A percentile compares a stretch with the other conserved stretches of the same genome.
phyloP scores from a whole-genome alignment of 805 yeast genomes.

The Cyberlindnera mrakii region DNA sequence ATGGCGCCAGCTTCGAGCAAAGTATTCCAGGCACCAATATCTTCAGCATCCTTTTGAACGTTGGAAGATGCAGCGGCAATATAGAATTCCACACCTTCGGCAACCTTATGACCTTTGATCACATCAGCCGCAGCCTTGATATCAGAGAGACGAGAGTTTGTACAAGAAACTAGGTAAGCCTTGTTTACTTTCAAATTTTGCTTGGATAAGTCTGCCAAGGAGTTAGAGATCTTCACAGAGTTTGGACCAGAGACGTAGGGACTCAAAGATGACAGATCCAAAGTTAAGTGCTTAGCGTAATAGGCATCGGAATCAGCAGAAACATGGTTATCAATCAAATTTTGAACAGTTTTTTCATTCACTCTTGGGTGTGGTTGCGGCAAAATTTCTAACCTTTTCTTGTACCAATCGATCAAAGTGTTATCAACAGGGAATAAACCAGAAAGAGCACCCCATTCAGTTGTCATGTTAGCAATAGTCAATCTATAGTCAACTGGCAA shows the following conservation, averaged over 20 bases:
- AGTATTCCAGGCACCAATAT: slow-evolving; percentile 86
- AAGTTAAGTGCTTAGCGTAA: slow-evolving; percentile 81
- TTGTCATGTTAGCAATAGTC: slow-evolving; percentile 95
- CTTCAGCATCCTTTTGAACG: slow-evolving; percentile 90
- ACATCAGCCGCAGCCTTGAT: slow-evolving; percentile 92
- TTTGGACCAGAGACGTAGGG: slow-evolving; percentile 96
- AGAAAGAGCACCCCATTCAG: slow-evolving; percentile 98
- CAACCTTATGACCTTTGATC: slow-evolving; percentile 71
- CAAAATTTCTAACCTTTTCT: slow-evolving; percentile 46
- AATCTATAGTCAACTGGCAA: slow-evolving; percentile 77
- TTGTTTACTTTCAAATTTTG: slow-evolving; percentile 78
- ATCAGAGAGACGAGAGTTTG: slow-evolving; percentile 90
- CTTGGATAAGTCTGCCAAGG: slow-evolving; percentile 67
- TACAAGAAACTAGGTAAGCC: slow-evolving; percentile 97
- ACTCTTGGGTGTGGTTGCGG: slow-evolving; percentile 82
- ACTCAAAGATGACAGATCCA: slow-evolving; percentile 74
- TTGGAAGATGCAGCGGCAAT: slow-evolving; percentile 95
- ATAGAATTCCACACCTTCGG: slow-evolving; percentile 88
- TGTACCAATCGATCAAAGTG: slow-evolving; percentile 72
- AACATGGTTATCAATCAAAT: slow-evolving; percentile 36
- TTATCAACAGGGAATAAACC: slow-evolving; percentile 97
- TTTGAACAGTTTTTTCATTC: slow-evolving; percentile 51
- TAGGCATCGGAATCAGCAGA: slow-evolving; percentile 69
- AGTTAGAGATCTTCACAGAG: slow-evolving; percentile 85
- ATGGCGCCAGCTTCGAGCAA: slow-evolving; percentile 89